Evolutionary conservation across 1,139 yeast genomes (phyloP).

Genomic region (Hyphopichia khmerensis): DNA sequence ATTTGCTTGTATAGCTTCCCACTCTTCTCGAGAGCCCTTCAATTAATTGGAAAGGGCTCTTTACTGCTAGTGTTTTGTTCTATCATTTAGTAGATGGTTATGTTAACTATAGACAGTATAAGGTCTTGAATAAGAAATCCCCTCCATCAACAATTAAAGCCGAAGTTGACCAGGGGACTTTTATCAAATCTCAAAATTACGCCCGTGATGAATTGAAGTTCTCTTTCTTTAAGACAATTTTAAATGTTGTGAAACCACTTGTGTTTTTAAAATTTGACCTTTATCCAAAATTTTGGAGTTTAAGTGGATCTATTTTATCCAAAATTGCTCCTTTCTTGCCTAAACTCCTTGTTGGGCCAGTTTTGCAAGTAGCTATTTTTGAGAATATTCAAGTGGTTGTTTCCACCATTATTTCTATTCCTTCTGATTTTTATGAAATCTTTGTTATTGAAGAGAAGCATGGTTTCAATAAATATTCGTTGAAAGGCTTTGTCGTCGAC

Average conservation of each 20-base stretch:
- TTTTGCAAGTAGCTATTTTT: background rate
- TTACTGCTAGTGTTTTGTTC: background rate
- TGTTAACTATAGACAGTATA: background rate
- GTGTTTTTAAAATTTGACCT: background rate
- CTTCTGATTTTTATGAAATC: background rate
- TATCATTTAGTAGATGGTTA: background rate
- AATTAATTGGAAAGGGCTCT: constrained; percentile 11
- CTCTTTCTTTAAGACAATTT: background rate
- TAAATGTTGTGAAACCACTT: background rate
- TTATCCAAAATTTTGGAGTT: background rate
- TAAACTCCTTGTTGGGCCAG: background rate
- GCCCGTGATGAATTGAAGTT: background rate
- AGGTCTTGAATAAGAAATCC: background rate
- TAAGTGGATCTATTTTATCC: background rate
- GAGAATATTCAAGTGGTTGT: constrained; percentile 33
- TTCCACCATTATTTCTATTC: constrained; percentile 26
- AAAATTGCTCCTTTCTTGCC: background rate
- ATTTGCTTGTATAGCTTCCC: too few species aligned
- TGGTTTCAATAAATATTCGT: background rate
- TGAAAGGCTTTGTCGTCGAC: background rate
- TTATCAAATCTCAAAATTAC: background rate
- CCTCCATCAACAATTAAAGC: background rate
- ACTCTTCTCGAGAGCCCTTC: background rate
- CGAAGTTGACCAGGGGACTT: background rate
- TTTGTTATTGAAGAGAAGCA: background rate